Conservation (phyloP, 208 protist genomes). For the Crithidia sp. region DNA sequence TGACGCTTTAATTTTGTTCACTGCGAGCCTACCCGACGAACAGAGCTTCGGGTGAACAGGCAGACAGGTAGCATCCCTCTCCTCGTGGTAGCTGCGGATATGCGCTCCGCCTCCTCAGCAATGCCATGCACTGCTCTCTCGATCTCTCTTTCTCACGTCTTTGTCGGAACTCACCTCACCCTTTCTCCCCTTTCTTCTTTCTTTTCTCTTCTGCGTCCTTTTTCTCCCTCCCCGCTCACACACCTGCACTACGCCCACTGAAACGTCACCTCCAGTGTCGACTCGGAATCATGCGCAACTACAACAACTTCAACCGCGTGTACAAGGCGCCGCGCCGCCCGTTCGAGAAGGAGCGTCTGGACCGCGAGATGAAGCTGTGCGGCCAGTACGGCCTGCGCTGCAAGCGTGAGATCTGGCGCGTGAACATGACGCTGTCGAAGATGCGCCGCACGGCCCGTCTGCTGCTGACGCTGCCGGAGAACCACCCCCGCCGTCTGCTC, state of each 20-base stretch:
- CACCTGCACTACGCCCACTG: too few species aligned
- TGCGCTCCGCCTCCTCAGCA: too few species aligned
- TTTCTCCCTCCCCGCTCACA: too few species aligned
- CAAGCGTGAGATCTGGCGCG: constrained; percentile 99
- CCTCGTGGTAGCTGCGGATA: too few species aligned
- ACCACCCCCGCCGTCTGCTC: constrained; percentile 96
- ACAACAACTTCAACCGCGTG: constrained; percentile 97
- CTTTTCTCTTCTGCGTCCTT: constrained; percentile 13
- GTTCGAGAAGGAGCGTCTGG: constrained; percentile 99
- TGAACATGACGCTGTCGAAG: constrained; percentile 98
- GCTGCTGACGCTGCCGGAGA: constrained; percentile 99
- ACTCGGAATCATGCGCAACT: constrained; percentile 85
- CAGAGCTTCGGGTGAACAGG: too few species aligned
- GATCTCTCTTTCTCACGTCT: too few species aligned
- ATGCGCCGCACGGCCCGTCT: constrained; percentile 99
- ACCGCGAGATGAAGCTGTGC: constrained; percentile 99
- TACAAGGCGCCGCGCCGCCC: constrained; percentile 98
- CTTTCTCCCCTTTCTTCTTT: not conserved
- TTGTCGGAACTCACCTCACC: too few species aligned
- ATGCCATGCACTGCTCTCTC: too few species aligned
- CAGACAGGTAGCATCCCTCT: too few species aligned
- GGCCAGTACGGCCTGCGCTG: constrained; percentile 99
- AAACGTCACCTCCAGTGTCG: not conserved
- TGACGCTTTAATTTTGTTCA: too few species aligned
- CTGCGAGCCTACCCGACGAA: too few species aligned